Conservation (phyloP, 345 rosid genomes). For the Acer saccharum region DNA sequence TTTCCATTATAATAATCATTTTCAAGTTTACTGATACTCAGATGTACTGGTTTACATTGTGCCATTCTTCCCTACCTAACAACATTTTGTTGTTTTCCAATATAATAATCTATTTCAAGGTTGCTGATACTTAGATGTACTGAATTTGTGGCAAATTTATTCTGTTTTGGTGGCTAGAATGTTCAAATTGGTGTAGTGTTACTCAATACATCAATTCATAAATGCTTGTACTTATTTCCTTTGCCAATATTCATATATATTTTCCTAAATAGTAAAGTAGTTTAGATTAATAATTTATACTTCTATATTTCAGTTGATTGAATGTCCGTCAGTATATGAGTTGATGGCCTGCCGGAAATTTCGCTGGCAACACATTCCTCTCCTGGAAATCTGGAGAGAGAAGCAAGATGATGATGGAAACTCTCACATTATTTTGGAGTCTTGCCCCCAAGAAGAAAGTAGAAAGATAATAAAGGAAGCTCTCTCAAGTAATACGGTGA, state of each 20-base stretch:
- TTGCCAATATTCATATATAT: not conserved
- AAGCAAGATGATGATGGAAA: slow-evolving; percentile 37
- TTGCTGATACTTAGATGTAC: not conserved
- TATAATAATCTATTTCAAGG: not conserved
- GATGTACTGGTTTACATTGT: not conserved
- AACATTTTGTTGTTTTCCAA: not conserved
- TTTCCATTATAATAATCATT: not conserved
- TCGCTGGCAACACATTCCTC: slow-evolving; percentile 50
- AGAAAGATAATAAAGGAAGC: slow-evolving; percentile 61
- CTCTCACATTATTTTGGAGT: slow-evolving; percentile 61
- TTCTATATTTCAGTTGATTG: slow-evolving; percentile 51
- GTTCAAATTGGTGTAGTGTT: not conserved
- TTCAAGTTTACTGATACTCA: not conserved
- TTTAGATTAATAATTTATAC: not conserved
- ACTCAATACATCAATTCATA: not conserved
- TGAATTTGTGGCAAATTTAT: not conserved
- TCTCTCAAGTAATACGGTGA: slow-evolving; percentile 72
- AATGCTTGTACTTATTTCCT: not conserved
- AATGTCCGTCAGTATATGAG: slow-evolving; percentile 66
- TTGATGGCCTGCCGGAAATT: slow-evolving; percentile 53
- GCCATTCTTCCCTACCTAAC: not conserved
- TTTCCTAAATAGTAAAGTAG: not conserved
- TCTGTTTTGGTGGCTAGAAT: not conserved
- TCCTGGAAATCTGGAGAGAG: slow-evolving; percentile 56
- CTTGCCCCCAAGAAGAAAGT: slow-evolving; percentile 60